Percentiles rank a stretch among this genome's conserved stretches.
phyloP scores from a whole-genome alignment of 2,329 filamentous ascomycete genomes.

The Fusarium sp. region DNA sequence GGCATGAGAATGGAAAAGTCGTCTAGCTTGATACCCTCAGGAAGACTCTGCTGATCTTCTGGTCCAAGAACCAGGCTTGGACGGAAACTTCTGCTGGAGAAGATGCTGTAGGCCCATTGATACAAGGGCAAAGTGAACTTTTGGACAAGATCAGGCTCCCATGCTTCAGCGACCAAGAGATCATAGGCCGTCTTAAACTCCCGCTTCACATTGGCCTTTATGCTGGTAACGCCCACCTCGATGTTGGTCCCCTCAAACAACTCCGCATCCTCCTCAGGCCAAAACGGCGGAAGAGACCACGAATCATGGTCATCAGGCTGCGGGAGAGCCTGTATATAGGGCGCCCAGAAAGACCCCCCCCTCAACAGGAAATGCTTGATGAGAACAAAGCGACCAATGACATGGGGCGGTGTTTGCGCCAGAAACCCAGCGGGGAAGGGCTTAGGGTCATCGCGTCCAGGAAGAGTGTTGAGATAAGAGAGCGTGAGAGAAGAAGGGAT shows the following conservation, averaged over 20 bases:
- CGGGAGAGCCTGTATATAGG: constrained; percentile 76
- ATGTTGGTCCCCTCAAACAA: constrained; percentile 69
- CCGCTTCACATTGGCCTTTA: constrained; percentile 59
- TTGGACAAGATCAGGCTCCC: constrained; percentile 46
- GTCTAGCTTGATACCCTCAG: constrained; percentile 57
- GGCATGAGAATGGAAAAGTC: constrained; percentile 78
- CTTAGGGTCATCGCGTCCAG: constrained; percentile 32
- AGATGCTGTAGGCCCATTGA: constrained; percentile 74
- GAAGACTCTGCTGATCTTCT: constrained; percentile 46
- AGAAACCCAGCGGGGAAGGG: constrained; percentile 66
- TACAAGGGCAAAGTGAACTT: constrained; percentile 66
- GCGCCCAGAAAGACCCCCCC: constrained; percentile 72
- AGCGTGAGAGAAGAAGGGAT: constrained; percentile 67
- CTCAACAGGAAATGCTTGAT: constrained; percentile 75
- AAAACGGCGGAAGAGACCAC: constrained; percentile 73
- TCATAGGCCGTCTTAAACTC: constrained; percentile 62
- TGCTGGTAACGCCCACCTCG: constrained; percentile 63
- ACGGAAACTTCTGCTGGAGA: constrained; percentile 74
- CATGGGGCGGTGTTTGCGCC: constrained; percentile 64
- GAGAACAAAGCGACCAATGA: constrained; percentile 76
- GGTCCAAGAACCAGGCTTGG: constrained; percentile 68
- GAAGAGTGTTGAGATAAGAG: constrained; percentile 69
- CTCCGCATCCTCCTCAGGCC: constrained; percentile 70
- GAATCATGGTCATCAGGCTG: constrained; percentile 65
- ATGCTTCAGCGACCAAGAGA: constrained; percentile 50